A percentile compares a stretch with the other conserved stretches of the same genome.
phyloP scores from a whole-genome alignment of 345 rosid genomes.

The Odontarrhena argentea region DNA sequence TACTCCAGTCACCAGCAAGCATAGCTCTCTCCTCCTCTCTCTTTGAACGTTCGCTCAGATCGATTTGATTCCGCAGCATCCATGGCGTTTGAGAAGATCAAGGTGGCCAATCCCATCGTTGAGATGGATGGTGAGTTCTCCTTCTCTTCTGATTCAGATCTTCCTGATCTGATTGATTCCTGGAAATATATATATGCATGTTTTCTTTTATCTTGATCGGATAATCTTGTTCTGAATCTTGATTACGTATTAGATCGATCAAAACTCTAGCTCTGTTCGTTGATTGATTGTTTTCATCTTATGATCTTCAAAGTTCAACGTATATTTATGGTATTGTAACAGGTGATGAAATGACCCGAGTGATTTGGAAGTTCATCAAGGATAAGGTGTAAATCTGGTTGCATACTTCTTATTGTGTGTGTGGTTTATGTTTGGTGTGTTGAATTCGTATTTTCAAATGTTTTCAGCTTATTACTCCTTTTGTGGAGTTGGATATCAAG shows the following conservation, averaged over 20 bases:
- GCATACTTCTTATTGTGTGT: not conserved
- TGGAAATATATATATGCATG: no score
- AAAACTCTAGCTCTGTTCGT: not conserved
- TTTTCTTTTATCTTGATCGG: not conserved
- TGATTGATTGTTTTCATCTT: not conserved
- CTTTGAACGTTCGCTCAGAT: conserved; percentile 9
- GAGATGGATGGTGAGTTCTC: conserved; percentile 91
- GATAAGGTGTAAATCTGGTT: conserved; percentile 60
- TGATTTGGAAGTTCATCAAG: conserved; percentile 93
- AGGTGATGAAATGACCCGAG: conserved; percentile 99
- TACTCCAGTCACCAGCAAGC: conserved; percentile 17
- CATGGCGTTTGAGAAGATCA: conserved; percentile 88
- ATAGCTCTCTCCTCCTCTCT: not conserved
- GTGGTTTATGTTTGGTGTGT: not conserved
- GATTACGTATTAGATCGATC: not conserved
- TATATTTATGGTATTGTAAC: conserved; percentile 11
- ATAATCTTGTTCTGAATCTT: not conserved
- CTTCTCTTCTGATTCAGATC: not conserved
- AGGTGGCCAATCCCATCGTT: conserved; percentile 90
- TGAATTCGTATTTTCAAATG: not conserved
- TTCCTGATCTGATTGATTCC: no score
- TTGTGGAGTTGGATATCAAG: conserved; percentile 72
- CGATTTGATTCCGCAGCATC: not conserved
- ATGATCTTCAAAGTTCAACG: conserved; percentile 1
- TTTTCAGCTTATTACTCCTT: conserved; percentile 86